Percentiles rank a stretch among this genome's conserved stretches.
Evolutionary conservation across 1,284 basidiomycete species (phyloP).

Genomic region (Psilocybe mexicana): DNA sequence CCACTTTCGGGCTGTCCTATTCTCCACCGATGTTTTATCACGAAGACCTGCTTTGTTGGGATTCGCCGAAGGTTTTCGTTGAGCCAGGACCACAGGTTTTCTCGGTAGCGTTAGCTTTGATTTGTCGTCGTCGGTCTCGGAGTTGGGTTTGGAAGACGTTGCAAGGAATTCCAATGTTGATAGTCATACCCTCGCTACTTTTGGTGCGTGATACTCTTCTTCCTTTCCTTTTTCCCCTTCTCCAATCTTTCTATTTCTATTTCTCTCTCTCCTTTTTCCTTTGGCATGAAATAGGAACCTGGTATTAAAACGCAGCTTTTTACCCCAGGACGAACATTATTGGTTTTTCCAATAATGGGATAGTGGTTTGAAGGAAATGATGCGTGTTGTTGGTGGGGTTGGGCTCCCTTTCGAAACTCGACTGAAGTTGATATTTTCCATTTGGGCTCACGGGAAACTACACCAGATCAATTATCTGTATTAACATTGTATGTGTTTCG

Average conservation of each 20-base stretch:
- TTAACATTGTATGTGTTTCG: background rate
- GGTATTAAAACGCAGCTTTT: too few species aligned
- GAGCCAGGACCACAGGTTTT: constrained; percentile 64
- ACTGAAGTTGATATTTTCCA: too few species aligned
- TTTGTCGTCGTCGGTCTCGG: constrained; percentile 92
- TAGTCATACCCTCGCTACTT: too few species aligned
- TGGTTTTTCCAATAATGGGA: constrained; percentile 46
- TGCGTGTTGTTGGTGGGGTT: constrained; percentile 40
- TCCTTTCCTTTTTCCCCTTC: too few species aligned
- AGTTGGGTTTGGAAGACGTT: constrained; percentile 77
- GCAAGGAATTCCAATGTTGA: too few species aligned
- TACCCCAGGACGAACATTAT: too few species aligned
- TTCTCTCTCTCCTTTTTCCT: background rate
- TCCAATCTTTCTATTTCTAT: background rate
- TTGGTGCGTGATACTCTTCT: too few species aligned
- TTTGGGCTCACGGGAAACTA: background rate
- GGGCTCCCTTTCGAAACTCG: too few species aligned
- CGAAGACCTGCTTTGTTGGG: background rate
- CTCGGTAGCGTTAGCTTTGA: constrained; percentile 84
- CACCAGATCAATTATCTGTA: background rate
- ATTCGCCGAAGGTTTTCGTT: constrained; percentile 67
- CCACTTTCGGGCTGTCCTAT: too few species aligned
- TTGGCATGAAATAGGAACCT: constrained; percentile 6
- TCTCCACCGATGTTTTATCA: constrained; percentile 1
- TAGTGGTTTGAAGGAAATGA: constrained; percentile 78